phyloP scores from a whole-genome alignment of 2,329 filamentous ascomycete genomes.

The Botrytis pseudocinerea region DNA sequence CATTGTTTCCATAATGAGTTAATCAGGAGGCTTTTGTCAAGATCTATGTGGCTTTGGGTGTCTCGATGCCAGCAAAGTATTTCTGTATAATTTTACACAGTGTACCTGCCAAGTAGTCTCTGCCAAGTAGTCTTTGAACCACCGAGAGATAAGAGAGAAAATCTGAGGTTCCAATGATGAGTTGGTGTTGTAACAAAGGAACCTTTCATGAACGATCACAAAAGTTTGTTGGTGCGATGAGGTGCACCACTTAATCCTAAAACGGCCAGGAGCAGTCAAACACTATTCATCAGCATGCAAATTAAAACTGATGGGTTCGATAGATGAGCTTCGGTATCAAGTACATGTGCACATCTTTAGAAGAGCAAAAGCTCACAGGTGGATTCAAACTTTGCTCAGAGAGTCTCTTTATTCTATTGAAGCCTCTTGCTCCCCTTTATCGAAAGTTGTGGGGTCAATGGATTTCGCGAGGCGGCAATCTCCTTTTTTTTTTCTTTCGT shows the following conservation, averaged over 20 bases:
- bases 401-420: not conserved
- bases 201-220: not conserved
- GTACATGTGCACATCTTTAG: not conserved
- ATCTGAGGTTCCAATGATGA: not conserved
- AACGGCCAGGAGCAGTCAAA: not conserved
- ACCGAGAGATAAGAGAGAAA: not conserved
- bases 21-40: not conserved
- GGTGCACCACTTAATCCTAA: not conserved
- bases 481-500: not conserved
- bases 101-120: not conserved
- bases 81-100: not conserved
- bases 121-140: too few species aligned
- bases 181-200: not conserved
- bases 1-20: constrained; percentile 2
- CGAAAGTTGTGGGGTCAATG: not conserved
- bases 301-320: not conserved
- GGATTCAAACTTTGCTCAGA: not conserved
- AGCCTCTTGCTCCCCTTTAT: not conserved
- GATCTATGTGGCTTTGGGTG: not conserved
- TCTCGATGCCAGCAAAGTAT: not conserved
- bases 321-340: not conserved
- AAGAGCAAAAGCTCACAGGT: not conserved
- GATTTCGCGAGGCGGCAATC: not conserved
- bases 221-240: not conserved
- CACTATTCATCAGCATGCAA: not conserved